A percentile compares a stretch with the other conserved stretches of the same genome.
Evolutionary conservation across 2,329 filamentous ascomycete genomes (phyloP).

Genomic region (Apiospora koreana): DNA sequence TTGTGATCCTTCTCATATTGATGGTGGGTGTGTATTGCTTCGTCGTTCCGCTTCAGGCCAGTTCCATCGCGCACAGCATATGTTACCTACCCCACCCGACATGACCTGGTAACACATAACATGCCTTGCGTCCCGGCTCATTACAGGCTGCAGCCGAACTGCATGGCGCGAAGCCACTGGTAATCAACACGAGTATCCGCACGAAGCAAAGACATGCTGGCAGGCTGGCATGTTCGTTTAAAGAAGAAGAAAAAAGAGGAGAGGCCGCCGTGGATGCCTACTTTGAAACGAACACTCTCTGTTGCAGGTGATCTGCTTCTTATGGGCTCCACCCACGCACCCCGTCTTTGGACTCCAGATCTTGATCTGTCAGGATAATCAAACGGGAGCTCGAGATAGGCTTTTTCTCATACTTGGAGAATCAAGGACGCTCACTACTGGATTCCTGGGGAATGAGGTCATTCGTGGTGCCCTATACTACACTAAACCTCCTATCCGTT

Average conservation of each 20-base stretch:
- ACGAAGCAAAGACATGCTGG: background rate
- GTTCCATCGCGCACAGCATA: background rate
- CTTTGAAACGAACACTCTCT: slow-evolving; percentile 6
- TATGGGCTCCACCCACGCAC: background rate
- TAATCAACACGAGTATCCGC: background rate
- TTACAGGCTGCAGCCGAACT: background rate
- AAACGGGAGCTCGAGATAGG: background rate
- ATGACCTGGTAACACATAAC: background rate
- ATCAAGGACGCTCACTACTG: too few species aligned
- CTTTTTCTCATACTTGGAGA: too few species aligned
- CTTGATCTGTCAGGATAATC: slow-evolving; percentile 6
- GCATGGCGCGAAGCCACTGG: slow-evolving; percentile 1
- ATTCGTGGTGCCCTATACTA: background rate
- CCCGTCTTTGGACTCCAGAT: background rate
- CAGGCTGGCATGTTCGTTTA: background rate
- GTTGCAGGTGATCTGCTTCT: background rate
- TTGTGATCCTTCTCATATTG: background rate
- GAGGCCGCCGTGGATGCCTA: background rate
- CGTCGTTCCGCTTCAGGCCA: background rate
- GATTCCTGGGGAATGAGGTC: background rate
- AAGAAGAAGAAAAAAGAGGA: background rate
- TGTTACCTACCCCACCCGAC: background rate
- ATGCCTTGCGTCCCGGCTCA: slow-evolving; percentile 4
- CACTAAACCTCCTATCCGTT: background rate
- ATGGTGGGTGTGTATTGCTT: background rate